Conservation (phyloP, 257 asterid species). For the Gentiana straminea region DNA sequence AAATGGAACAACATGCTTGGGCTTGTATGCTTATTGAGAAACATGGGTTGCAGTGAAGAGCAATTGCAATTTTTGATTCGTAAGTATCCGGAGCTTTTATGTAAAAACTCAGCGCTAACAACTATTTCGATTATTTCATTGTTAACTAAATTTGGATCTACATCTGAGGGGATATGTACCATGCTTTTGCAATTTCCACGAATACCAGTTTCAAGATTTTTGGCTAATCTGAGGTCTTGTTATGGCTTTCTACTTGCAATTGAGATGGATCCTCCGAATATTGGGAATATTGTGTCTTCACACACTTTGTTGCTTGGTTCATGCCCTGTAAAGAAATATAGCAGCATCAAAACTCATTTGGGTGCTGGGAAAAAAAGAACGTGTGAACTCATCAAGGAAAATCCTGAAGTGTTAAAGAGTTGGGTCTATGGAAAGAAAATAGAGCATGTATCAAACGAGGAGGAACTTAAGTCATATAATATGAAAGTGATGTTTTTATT, state of each 20-base stretch:
- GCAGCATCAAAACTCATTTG: constrained; percentile 22
- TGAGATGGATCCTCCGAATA: constrained; percentile 39
- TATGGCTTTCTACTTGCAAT: constrained; percentile 41
- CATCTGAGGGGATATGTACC: constrained; percentile 16
- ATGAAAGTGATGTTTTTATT: constrained; percentile 48
- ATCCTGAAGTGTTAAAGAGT: constrained; percentile 41
- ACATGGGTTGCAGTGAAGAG: constrained; percentile 33
- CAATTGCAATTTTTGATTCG: constrained; percentile 24
- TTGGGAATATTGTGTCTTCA: constrained; percentile 27
- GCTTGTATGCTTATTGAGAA: constrained; percentile 25
- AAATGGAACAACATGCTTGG: constrained; percentile 41
- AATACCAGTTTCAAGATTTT: constrained; percentile 26
- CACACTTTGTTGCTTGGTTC: constrained; percentile 42
- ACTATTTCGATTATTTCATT: constrained; percentile 34
- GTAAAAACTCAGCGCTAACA: constrained; percentile 37
- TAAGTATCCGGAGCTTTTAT: constrained; percentile 36
- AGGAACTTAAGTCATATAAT: constrained; percentile 11
- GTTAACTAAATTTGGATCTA: constrained; percentile 47
- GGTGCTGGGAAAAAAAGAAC: constrained; percentile 32
- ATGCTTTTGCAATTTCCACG: constrained; percentile 38
- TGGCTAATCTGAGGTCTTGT: constrained; percentile 28
- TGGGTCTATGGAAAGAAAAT: constrained; percentile 43
- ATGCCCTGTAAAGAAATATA: constrained; percentile 35
- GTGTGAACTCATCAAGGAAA: constrained; percentile 39
- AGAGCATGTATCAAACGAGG: constrained; percentile 15